Evolutionary conservation across 139 green algal species (phyloP).

Genomic region (Medakamo hakoo): DNA sequence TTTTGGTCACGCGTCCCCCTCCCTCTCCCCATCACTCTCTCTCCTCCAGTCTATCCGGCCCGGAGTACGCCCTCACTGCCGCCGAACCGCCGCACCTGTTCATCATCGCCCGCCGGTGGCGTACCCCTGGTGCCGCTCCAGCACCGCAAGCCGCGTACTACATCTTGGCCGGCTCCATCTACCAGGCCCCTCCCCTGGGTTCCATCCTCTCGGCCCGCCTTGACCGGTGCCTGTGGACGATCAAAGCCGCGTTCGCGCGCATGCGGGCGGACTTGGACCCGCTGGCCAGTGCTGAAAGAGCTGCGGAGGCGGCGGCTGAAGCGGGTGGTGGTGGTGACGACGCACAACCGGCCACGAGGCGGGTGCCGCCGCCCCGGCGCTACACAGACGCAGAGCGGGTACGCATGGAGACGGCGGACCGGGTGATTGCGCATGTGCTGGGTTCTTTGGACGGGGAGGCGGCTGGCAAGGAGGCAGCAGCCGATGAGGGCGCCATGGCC

Average conservation of each 20-base stretch:
- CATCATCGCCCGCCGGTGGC: slow-evolving; percentile 45
- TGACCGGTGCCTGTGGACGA: slow-evolving; percentile 17
- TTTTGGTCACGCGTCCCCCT: too few relatives aligned
- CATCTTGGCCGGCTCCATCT: slow-evolving; percentile 39
- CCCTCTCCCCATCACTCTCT: neutral
- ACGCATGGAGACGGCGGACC: slow-evolving; percentile 9
- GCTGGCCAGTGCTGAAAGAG: slow-evolving; percentile 2
- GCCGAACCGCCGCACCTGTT: slow-evolving; percentile 51
- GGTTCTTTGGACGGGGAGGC: neutral
- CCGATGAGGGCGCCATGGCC: too few relatives aligned
- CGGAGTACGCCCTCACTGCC: slow-evolving; percentile 41
- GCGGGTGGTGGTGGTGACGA: neutral
- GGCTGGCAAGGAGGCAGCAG: slow-evolving; percentile 1
- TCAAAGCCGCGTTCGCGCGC: slow-evolving; percentile 19
- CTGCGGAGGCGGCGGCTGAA: slow-evolving; percentile 2
- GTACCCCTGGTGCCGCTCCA: slow-evolving; percentile 3
- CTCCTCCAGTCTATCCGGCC: slow-evolving; percentile 13
- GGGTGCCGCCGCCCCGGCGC: neutral
- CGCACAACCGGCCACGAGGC: neutral
- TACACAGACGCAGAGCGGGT: slow-evolving; percentile 6
- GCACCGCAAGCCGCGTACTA: slow-evolving; percentile 34
- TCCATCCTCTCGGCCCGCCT: slow-evolving; percentile 27
- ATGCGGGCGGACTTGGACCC: slow-evolving; percentile 31
- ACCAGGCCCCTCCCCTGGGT: slow-evolving; percentile 49
- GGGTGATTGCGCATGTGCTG: slow-evolving; percentile 23